Base-by-base conservation (phyloP, 208 protist species). In the Herpetomonas tarakana region DNA sequence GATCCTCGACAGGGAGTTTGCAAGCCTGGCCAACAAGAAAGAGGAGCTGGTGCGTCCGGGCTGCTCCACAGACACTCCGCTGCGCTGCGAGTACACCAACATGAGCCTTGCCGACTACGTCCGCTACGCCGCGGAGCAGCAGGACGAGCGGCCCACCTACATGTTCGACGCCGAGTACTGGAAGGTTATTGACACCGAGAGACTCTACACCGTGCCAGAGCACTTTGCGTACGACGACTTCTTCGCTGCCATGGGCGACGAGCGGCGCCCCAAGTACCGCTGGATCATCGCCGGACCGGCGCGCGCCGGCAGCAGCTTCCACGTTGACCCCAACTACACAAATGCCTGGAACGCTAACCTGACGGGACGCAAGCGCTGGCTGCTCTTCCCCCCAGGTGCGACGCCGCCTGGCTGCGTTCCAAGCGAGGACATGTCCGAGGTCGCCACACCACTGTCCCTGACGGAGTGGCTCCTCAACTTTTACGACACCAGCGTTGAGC, bases 141-240 rank as follows among this genome's bases (percentile, higher is more conserved):
- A 62, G 6, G 90, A 94, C 61, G 90, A 96, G 63, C 81, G 87
- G n/a, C 87, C 87, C 11, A 92, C 92, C 57, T 96, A 96, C 75
- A 83, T 96, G 72, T 96, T 96, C 63, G 90, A 96, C 67, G 70
- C 84, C 11, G 83, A 96, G 62, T 96, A 92, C 46, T 82, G 77
- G 45, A 69, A 26, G 22, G 71, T 67, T 47, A 76, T 92, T 49
- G 62, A 80, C 56, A 50, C 60, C 6, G 83, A 86, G 53, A 47
- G 52, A 19, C 76, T 92, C 25, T 94, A 91, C 69, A 85, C 83
- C n/a, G 83, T 93, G 35, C 87, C 85, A 6, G 66, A 66, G 31
- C 71, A 92, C 65, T 96, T 92, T 76, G 75, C 65, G 9, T 52
- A 71, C 14, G 90, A 96, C 65, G 86, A 96, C 68, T 91, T 92